These are phyloP conservation scores for Tausonia pullulans DNA, from an alignment of 1,284 basidiomycete species.

Conservation along the genomic window DNA sequence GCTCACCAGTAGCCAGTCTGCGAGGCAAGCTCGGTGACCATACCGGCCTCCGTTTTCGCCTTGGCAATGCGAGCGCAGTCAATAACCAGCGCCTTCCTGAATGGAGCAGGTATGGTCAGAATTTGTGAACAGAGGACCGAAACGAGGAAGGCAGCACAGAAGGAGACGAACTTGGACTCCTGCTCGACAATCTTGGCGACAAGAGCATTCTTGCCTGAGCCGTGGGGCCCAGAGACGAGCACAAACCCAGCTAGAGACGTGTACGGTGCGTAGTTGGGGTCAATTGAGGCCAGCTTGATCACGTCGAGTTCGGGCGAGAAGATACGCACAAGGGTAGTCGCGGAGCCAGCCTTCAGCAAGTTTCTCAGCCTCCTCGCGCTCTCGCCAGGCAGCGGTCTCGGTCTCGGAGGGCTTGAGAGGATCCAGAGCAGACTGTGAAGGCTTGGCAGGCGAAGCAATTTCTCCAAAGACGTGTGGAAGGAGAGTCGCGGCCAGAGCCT, in stretches of 20 bases:
- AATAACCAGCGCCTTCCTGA: constrained; percentile 59
- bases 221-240: constrained; percentile 79
- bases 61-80: constrained; percentile 70
- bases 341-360: constrained; percentile 57
- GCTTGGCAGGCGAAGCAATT: too few relatives aligned
- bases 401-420: not conserved
- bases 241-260: constrained; percentile 36
- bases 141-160: not conserved
- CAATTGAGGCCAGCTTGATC: not conserved
- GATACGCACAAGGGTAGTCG: constrained; percentile 52
- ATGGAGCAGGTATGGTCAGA: constrained; percentile 9
- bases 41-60: constrained; percentile 56
- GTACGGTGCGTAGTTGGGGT: not conserved
- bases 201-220: constrained; percentile 75
- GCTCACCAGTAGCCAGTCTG: constrained; percentile 53
- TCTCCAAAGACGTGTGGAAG: constrained; percentile 20
- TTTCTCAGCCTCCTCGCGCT: constrained; percentile 62
- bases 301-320: not conserved
- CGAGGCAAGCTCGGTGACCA: constrained; percentile 57
- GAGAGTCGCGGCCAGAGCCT: constrained; percentile 1
- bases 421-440: too few relatives aligned
- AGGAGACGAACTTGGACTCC: constrained; percentile 41
- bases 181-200: constrained; percentile 51
- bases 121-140: not conserved
- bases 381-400: constrained; percentile 53